Conservation (phyloP, 306 rosid genomes). For the Vigna hirtella region DNA sequence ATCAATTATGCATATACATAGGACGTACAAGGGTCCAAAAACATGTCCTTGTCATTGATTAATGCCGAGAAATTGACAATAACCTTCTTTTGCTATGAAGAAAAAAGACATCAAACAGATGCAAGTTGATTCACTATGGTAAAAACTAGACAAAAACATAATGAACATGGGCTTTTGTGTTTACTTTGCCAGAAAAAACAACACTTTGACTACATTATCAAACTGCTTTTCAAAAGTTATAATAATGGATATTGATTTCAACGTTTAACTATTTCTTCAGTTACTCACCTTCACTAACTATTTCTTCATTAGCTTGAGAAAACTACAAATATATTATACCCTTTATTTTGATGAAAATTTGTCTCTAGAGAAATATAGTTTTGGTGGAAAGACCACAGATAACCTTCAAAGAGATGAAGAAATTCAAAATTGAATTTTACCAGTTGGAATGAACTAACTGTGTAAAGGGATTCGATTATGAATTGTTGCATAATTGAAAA, state of each 20-base stretch:
- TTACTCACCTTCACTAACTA: neutral
- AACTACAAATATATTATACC: neutral
- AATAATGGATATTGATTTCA: neutral
- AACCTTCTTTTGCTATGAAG: constrained; percentile 39
- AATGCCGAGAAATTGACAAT: constrained; percentile 49
- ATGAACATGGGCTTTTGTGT: neutral
- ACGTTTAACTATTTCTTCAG: neutral
- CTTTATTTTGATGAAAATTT: neutral
- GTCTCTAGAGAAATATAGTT: neutral
- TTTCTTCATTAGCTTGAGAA: neutral
- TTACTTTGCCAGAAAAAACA: neutral
- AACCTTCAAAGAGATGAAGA: too few species aligned
- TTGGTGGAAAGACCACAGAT: neutral
- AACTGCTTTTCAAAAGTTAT: neutral
- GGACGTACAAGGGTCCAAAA: constrained; percentile 50
- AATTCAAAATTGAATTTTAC: neutral
- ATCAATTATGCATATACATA: constrained; percentile 42
- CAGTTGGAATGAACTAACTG: neutral
- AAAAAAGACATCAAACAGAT: constrained; percentile 24
- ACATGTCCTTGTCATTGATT: constrained; percentile 61
- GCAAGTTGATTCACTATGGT: constrained; percentile 28
- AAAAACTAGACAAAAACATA: constrained; percentile 25
- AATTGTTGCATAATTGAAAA: too few species aligned
- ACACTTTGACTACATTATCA: neutral
- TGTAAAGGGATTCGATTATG: too few species aligned